These are phyloP conservation scores for Paramyrothecium roridum DNA, from an alignment of 2,329 filamentous ascomycete genomes.

Conservation along the genomic window DNA sequence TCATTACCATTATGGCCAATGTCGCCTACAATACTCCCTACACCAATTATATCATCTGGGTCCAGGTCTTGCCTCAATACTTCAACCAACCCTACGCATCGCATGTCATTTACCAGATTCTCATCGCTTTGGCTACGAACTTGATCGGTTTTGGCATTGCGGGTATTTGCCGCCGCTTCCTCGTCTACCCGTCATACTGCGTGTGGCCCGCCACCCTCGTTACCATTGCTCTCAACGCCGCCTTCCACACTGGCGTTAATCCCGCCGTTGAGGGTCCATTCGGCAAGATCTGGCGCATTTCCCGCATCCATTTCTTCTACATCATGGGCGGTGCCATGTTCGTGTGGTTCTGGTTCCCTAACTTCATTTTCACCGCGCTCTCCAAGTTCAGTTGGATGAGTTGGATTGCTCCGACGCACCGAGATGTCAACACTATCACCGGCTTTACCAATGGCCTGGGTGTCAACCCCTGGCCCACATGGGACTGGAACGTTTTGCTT, in stretches of 20 bases:
- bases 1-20: slow-evolving; percentile 62
- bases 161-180: slow-evolving; percentile 49
- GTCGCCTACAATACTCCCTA: slow-evolving; percentile 51
- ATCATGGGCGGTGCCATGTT: slow-evolving; percentile 50
- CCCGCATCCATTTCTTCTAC: slow-evolving; percentile 50
- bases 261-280: slow-evolving; percentile 37
- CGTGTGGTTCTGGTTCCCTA: slow-evolving; percentile 57
- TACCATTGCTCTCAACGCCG: slow-evolving; percentile 51
- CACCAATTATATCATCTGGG: slow-evolving; percentile 54
- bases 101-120: slow-evolving; percentile 51
- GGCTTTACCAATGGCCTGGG: slow-evolving; percentile 43
- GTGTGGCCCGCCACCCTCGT: slow-evolving; percentile 57
- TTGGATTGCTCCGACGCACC: slow-evolving; percentile 50
- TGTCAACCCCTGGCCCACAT: slow-evolving; percentile 42
- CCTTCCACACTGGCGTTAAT: slow-evolving; percentile 47
- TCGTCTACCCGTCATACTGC: slow-evolving; percentile 53
- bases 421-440: slow-evolving; percentile 37
- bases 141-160: slow-evolving; percentile 59
- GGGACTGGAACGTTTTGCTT: slow-evolving; percentile 45
- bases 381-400: slow-evolving; percentile 54
- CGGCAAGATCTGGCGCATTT: slow-evolving; percentile 40
- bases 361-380: slow-evolving; percentile 50
- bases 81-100: slow-evolving; percentile 53
- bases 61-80: slow-evolving; percentile 48
- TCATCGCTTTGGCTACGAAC: slow-evolving; percentile 53